Percentiles rank a stretch among this genome's conserved stretches.
phyloP scores from a whole-genome alignment of 306 rosid genomes.

The Cucurbita ficifolia region DNA sequence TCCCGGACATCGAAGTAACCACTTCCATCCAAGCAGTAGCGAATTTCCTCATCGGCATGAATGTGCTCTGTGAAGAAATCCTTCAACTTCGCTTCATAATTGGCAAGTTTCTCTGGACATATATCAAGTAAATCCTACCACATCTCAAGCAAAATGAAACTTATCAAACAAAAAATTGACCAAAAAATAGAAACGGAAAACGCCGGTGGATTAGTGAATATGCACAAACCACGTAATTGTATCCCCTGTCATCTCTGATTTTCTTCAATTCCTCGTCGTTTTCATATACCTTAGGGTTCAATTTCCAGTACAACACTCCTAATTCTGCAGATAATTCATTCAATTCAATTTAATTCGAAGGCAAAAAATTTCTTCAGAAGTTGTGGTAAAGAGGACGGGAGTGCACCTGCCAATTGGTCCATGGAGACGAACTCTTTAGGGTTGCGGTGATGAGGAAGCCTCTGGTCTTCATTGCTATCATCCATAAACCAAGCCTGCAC shows the following conservation, averaged over 20 bases:
- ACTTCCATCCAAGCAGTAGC: conserved; percentile 70
- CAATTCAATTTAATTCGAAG: background rate
- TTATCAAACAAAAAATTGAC: background rate
- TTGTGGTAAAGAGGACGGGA: background rate
- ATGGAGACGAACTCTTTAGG: conserved; percentile 40
- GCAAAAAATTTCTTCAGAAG: background rate
- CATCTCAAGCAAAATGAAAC: background rate
- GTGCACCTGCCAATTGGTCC: conserved; percentile 44
- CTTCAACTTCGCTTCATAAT: conserved; percentile 71
- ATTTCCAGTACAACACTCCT: conserved; percentile 43
- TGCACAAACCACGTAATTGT: conserved; percentile 54
- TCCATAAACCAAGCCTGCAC: conserved; percentile 86
- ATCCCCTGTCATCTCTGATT: conserved; percentile 66
- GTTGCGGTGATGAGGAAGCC: conserved; percentile 55
- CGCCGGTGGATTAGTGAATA: background rate
- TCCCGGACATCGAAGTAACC: conserved; percentile 82
- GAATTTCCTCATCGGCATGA: conserved; percentile 89
- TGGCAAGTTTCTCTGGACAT: conserved; percentile 58
- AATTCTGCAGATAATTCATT: conserved; percentile 19
- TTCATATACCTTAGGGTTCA: conserved; percentile 32
- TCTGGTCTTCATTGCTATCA: conserved; percentile 42
- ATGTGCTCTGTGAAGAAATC: conserved; percentile 87
- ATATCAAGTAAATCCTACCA: conserved; percentile 71
- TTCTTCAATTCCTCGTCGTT: conserved; percentile 47
- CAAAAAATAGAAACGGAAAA: background rate